Base-by-base conservation (phyloP, 2,329 filamentous ascomycete species). In the Ophiostoma tasmaniense region DNA sequence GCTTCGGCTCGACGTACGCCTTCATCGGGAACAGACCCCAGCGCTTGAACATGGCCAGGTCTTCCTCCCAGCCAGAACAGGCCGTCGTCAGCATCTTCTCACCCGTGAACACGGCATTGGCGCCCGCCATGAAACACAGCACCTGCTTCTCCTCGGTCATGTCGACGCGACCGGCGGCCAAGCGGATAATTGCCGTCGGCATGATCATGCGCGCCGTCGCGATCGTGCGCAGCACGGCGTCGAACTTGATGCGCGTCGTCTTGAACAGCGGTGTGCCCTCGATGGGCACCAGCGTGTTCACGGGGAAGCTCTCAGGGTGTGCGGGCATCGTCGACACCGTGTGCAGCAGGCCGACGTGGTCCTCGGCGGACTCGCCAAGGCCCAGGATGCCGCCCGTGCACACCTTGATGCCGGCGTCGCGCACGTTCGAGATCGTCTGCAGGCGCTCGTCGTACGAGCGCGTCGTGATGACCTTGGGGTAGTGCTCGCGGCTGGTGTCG, bases 31-130 rank as follows among this genome's bases (percentile, higher is more conserved):
- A 83, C 70, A 95, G 80, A 0, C 93, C 93, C 90, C 92, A 96
- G 67, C 87, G 85, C 1, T 88, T 85, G 80, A 97, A 96, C 87
- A 96, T 91, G 59, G 81, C 87, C 72, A 86, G 88, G 75, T 97
- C 93, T 79, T 96, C 91, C 72, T 95, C 92, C 91, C 91, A 97
- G 37, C 92, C 91, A 73, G 92, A 93, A 77, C 92, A 96, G 69
- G 93, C 91, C 0, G 93, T 97, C 4, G 93, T 97, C 79, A 96
- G 78, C 93, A 97, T 72, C 84, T 94, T 96, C 81, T 97, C 93
- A 10, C 93, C 93, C 0, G 93, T 97, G 76, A 97, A 97, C 42
- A 97, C 90, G n/a, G 93, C 93, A 75, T 97, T 97, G 0, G 93
- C 93, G 17, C 93, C 93, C 0, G 92, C 92, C 85, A 91, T 89